phyloP scores from a whole-genome alignment of 2,329 filamentous ascomycete species.

The Colletotrichum scovillei region DNA sequence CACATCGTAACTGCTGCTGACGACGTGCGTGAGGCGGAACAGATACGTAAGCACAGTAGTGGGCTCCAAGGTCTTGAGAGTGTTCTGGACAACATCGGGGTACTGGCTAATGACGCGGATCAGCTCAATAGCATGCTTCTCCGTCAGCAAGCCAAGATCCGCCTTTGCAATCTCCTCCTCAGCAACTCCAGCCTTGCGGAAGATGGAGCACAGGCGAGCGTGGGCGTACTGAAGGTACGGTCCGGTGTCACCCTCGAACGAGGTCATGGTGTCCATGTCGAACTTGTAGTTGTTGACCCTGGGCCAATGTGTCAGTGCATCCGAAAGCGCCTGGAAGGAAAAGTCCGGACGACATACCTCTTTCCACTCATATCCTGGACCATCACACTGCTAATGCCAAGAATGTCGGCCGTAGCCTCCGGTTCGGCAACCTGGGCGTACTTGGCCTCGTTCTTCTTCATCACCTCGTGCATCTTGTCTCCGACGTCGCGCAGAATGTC shows the following conservation, averaged over 20 bases:
- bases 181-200: conserved; percentile 64
- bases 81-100: conserved; percentile 87
- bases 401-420: conserved; percentile 81
- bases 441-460: conserved; percentile 90
- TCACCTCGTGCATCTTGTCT: conserved; percentile 98
- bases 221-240: conserved; percentile 89
- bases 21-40: conserved; percentile 86
- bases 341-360: conserved; percentile 63
- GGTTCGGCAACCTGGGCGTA: conserved; percentile 91
- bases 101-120: conserved; percentile 83
- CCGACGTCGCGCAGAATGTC: conserved; percentile 83
- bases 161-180: conserved; percentile 70
- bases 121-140: conserved; percentile 78
- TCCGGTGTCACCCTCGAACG: conserved; percentile 82
- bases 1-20: conserved; percentile 85
- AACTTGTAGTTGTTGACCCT: conserved; percentile 77
- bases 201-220: conserved; percentile 75
- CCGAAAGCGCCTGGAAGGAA: conserved; percentile 31
- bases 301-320: conserved; percentile 30
- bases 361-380: conserved; percentile 98
- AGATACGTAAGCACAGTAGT: conserved; percentile 69
- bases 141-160: conserved; percentile 75
- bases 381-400: conserved; percentile 96
- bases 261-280: conserved; percentile 64
- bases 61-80: conserved; percentile 85